Evolutionary conservation across 306 rosid species (phyloP).

Genomic region (Quercus alba): DNA sequence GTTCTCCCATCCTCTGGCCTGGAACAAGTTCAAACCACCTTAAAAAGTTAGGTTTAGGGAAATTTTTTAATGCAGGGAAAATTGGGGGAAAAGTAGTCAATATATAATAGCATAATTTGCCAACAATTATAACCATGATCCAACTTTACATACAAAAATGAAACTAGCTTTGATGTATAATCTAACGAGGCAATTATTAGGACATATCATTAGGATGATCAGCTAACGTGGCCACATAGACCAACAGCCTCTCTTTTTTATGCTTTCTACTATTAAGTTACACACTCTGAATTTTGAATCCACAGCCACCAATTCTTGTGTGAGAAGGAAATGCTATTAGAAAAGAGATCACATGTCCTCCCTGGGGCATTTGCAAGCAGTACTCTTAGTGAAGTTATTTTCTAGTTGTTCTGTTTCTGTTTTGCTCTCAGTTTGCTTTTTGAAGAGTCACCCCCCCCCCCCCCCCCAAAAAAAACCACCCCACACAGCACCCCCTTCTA

Average conservation of each 20-base stretch:
- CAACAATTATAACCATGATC: not conserved
- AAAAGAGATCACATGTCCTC: not conserved
- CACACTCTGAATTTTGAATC: too few species aligned
- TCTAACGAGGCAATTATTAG: not conserved
- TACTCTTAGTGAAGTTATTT: not conserved
- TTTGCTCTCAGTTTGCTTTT: not conserved
- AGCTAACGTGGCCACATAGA: not conserved
- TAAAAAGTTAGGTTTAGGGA: constrained; percentile 20
- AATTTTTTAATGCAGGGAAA: constrained; percentile 1
- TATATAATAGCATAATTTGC: not conserved
- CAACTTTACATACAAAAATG: not conserved
- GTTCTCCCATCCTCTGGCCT: constrained; percentile 90
- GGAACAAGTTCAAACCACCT: constrained; percentile 24
- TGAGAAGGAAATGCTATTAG: too few species aligned
- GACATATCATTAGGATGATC: not conserved
- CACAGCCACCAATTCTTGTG: too few species aligned
- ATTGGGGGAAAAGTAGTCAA: not conserved
- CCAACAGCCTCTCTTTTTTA: not conserved
- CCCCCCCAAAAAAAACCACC: too few species aligned
- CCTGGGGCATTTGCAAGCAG: not conserved
- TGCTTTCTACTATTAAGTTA: too few species aligned
- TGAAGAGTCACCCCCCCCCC: not conserved
- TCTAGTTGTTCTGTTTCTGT: not conserved
- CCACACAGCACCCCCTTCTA: not conserved
- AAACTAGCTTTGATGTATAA: not conserved